Evolutionary conservation across 495 filamentous ascomycete genomes (phyloP).

Genomic region (Ramalina intermedia): DNA sequence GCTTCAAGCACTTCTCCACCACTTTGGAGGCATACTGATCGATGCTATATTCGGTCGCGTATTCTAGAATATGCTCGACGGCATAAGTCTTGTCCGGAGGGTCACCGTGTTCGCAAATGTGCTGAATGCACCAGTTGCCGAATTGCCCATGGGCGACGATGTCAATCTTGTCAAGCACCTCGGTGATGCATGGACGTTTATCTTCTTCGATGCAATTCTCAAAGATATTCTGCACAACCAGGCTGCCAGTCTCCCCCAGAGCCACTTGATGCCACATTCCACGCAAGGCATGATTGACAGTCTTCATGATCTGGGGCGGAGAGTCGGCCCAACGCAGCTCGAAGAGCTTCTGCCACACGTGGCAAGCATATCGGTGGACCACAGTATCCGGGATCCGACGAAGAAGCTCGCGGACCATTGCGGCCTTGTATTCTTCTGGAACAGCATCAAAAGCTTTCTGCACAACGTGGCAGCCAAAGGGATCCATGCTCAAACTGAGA

Average conservation of each 20-base stretch:
- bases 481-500: constrained; percentile 88
- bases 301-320: constrained; percentile 95
- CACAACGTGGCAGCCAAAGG: constrained; percentile 95
- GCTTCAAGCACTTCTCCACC: constrained; percentile 97
- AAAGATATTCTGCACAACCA: constrained; percentile 98
- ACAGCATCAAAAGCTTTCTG: constrained; percentile 98
- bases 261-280: constrained; percentile 99
- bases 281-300: constrained; percentile 85
- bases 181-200: constrained; percentile 90
- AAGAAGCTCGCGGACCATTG: constrained; percentile 94
- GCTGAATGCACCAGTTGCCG: constrained; percentile 99
- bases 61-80: constrained; percentile 85
- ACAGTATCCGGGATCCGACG: constrained; percentile 95
- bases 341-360: constrained; percentile 99
- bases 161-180: constrained; percentile 86
- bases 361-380: constrained; percentile 94
- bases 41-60: constrained; percentile 93
- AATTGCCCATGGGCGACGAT: constrained; percentile 97
- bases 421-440: constrained; percentile 91
- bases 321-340: constrained; percentile 90
- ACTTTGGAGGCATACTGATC: constrained; percentile 99
- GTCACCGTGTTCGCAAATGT: constrained; percentile 94
- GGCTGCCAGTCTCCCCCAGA: constrained; percentile 86
- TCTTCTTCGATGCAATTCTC: constrained; percentile 98
- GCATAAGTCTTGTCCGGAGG: constrained; percentile 84